Evolutionary conservation across 2,329 filamentous ascomycete genomes (phyloP).

Genomic region (Colletotrichum aenigma): DNA sequence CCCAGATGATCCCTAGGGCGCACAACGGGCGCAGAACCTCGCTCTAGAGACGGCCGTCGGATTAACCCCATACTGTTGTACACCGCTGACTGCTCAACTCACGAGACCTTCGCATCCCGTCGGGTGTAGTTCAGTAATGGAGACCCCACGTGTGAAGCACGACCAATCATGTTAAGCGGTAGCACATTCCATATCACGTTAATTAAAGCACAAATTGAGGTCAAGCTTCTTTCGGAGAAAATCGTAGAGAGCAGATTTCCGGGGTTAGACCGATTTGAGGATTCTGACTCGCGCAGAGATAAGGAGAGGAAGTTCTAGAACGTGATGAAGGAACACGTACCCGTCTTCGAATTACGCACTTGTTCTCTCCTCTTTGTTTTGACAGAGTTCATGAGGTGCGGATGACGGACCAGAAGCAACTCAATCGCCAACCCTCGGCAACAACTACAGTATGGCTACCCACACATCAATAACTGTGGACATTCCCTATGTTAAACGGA

Average conservation of each 20-base stretch:
- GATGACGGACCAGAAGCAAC: not conserved
- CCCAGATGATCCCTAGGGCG: too few relatives aligned
- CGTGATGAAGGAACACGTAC: not conserved
- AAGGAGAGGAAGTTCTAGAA: not conserved
- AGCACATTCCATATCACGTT: not conserved
- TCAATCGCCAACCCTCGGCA: not conserved
- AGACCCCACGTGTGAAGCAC: not conserved
- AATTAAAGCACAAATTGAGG: not conserved
- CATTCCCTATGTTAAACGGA: not conserved
- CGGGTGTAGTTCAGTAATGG: not conserved
- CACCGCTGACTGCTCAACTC: not conserved
- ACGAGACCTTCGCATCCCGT: not conserved
- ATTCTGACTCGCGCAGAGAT: not conserved
- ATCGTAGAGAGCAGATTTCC: not conserved
- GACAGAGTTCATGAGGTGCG: not conserved
- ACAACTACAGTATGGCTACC: not conserved
- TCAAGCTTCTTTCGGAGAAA: not conserved
- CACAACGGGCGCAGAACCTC: too few relatives aligned
- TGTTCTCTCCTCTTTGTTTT: not conserved
- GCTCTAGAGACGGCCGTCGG: accelerated
- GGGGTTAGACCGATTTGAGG: not conserved
- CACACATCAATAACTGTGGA: not conserved
- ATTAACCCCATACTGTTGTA: not conserved
- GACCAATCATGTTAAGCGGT: not conserved
- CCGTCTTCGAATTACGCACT: not conserved